Evolutionary conservation across 345 rosid species (phyloP), one percentile per base, ranked within the genome.

Genomic region (Hibiscus mutabilis): DNA sequence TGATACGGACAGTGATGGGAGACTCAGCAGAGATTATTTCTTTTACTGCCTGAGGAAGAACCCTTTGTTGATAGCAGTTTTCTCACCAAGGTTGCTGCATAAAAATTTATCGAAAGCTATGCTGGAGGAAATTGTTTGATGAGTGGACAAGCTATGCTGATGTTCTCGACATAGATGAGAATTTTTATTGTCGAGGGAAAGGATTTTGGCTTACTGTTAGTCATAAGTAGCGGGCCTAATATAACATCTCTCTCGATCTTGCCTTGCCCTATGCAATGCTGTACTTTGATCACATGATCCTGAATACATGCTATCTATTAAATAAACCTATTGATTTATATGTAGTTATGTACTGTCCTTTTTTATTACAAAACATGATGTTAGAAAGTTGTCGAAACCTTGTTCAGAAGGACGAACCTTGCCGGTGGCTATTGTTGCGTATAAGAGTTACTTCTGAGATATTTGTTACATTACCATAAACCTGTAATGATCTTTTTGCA

Each of bases 61-160:
- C 67, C 98, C 97, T 21, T 72, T 95, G 68, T 75, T 92, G 73
- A 75, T 95, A 78, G 84, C 91, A 0, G 70, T 92, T 6, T 89
- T 95, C 73, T 79, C 86, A 7, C 80, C 78, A 57, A 64, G 71
- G 21, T 65, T 83, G 70, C 72, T 64, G 72, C 81, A 68, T 4
- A 75, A 67, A 10, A 75, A 77, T 56, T 68, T 74, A 1, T 46
- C 70, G 8, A 80, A 73, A 73, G 62, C 31, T 18, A 78, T 25
- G 60, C 35, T 59, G 57, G 81, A 79, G 60, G 87, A 86, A 72
- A 72, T 82, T 35, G 82, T 79, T 33, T 86, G 72, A 85, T 42
- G 56, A 55, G 44, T 58, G 37, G 61, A 19, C 2, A 29, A 21
- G 29, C 51, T 16, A 14, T n/a, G 10, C 31, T 1, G 18, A 40